Evolutionary conservation across 306 rosid species (phyloP).

Genomic region (Argentina anserina): DNA sequence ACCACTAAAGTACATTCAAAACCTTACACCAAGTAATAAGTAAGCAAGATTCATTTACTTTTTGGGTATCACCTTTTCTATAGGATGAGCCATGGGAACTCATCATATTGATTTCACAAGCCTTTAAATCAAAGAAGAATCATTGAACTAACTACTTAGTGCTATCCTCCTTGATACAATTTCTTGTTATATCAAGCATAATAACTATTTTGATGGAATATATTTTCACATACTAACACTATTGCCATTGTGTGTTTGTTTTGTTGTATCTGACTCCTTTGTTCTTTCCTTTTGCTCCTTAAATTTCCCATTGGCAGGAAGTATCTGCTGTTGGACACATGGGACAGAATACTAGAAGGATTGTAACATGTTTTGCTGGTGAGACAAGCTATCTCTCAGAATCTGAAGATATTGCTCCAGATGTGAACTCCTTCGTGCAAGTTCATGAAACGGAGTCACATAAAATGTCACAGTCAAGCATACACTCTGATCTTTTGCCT

Average conservation of each 20-base stretch:
- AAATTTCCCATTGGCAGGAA: constrained; percentile 40
- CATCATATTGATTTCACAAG: too few species aligned
- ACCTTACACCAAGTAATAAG: too few species aligned
- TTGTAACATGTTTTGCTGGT: constrained; percentile 34
- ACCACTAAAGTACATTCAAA: too few species aligned
- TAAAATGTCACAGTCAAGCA: constrained; percentile 51
- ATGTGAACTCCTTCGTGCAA: constrained; percentile 61
- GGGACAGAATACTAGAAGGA: constrained; percentile 27
- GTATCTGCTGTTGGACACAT: constrained; percentile 33
- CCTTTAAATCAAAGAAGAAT: too few species aligned
- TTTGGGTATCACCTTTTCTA: too few species aligned
- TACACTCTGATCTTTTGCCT: constrained; percentile 35
- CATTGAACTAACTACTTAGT: not conserved
- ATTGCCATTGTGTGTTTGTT: not conserved
- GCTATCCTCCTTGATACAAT: not conserved
- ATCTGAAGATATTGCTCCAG: constrained; percentile 71
- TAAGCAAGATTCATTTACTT: too few species aligned
- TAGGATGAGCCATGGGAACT: too few species aligned
- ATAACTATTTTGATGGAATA: not conserved
- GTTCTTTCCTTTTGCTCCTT: constrained; percentile 20
- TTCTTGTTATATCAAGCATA: not conserved
- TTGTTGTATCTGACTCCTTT: constrained; percentile 16
- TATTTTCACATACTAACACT: not conserved
- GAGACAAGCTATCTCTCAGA: constrained; percentile 88
- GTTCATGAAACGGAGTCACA: constrained; percentile 36